Evolutionary conservation across 192 early-diverging fungal species (phyloP).

Genomic region (Coemansia sp.): DNA sequence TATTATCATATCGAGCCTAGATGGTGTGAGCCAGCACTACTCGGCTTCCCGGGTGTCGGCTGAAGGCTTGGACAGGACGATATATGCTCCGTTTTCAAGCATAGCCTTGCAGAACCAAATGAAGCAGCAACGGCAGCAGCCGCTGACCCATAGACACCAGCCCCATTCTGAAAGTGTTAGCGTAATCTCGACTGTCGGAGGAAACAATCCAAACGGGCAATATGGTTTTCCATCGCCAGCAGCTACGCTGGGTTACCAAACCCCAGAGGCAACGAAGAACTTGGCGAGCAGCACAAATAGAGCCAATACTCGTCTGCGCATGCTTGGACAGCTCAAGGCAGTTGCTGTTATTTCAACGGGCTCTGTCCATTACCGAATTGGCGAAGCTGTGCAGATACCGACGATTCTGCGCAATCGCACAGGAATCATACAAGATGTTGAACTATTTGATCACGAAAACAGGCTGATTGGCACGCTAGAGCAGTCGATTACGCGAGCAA

Average conservation of each 20-base stretch:
- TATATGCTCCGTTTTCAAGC: neutral
- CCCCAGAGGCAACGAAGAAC: neutral
- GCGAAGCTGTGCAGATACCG: conserved; percentile 21
- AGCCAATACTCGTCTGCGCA: conserved; percentile 14
- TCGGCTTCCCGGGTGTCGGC: neutral
- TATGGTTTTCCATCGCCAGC: neutral
- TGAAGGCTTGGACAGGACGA: neutral
- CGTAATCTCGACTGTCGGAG: neutral
- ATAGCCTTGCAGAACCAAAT: neutral
- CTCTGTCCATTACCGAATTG: conserved; percentile 29
- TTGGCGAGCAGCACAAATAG: neutral
- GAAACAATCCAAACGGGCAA: neutral
- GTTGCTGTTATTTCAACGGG: conserved; percentile 33
- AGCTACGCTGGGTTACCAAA: neutral
- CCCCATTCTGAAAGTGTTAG: neutral
- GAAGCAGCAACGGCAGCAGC: neutral
- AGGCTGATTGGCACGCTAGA: conserved; percentile 43
- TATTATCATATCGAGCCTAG: neutral
- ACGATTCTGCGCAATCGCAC: conserved; percentile 33
- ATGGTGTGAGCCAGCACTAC: neutral
- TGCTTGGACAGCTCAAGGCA: conserved; percentile 49
- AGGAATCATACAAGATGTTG: conserved; percentile 25
- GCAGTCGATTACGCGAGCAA: conserved; percentile 34
- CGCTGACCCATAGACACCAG: neutral
- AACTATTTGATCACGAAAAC: conserved; percentile 27